Conservation (phyloP, 768 basidiomycete genomes). For the Leccinum rimulosum region DNA sequence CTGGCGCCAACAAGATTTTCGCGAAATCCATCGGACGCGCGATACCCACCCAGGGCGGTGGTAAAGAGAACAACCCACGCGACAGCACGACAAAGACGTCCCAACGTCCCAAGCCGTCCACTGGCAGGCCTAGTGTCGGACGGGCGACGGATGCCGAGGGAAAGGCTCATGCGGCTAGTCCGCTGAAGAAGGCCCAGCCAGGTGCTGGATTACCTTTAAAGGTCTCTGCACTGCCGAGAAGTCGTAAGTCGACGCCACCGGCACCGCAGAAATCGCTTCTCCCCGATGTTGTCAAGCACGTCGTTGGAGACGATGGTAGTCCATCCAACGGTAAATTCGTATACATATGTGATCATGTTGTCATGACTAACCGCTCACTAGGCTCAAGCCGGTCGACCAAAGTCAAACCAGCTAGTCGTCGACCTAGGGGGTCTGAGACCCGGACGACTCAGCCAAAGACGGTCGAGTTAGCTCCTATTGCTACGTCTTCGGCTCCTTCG, state of each 20-base stretch:
- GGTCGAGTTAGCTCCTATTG: background rate
- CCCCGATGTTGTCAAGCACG: background rate
- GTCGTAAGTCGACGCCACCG: slow-evolving; percentile 13
- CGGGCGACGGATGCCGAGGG: background rate
- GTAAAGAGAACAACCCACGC: slow-evolving; percentile 18
- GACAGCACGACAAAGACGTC: background rate
- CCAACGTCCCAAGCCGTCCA: background rate
- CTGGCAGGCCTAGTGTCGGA: slow-evolving; percentile 1
- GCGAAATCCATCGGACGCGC: background rate
- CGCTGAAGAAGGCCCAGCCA: slow-evolving; percentile 1
- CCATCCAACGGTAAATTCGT: slow-evolving; percentile 1
- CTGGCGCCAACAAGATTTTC: slow-evolving; percentile 3
- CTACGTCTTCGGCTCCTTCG: background rate
- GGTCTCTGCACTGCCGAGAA: slow-evolving; percentile 1
- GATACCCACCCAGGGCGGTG: background rate
- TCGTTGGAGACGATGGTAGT: background rate
- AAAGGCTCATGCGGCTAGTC: slow-evolving; percentile 4
- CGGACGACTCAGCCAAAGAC: slow-evolving; percentile 8
- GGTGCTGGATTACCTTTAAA: background rate
- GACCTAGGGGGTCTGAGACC: slow-evolving; percentile 17
- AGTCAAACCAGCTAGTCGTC: slow-evolving; percentile 9
- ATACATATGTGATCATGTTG: background rate
- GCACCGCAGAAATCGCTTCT: slow-evolving; percentile 4
- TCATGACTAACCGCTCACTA: background rate
- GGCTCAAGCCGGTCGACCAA: background rate